Conservation (phyloP, 805 yeast genomes). For the Pichia nanzhaoensis region DNA sequence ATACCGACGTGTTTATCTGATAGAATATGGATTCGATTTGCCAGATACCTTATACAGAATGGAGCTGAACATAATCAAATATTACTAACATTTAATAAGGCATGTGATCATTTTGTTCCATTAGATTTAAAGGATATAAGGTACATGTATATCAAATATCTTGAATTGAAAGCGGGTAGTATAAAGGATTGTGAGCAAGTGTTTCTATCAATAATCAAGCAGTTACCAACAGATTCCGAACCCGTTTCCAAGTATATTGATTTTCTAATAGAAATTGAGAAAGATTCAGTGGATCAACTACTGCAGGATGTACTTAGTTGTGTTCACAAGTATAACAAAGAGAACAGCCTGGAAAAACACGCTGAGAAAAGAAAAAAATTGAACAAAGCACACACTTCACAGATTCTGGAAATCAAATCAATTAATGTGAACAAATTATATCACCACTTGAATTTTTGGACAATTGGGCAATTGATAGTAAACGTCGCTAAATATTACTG, state of each 20-base stretch:
- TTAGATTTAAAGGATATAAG: conserved; percentile 21
- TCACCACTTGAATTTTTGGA: conserved; percentile 18
- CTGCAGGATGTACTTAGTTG: conserved; percentile 14
- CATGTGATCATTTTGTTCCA: conserved; percentile 35
- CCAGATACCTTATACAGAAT: conserved; percentile 41
- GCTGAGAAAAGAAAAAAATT: conserved; percentile 4
- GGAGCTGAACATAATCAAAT: conserved; percentile 28
- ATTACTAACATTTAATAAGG: conserved; percentile 41
- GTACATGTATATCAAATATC: conserved; percentile 26
- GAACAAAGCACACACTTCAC: neutral
- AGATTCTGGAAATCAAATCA: conserved; percentile 4
- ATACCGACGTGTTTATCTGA: conserved; percentile 58
- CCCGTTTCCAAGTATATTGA: conserved; percentile 11
- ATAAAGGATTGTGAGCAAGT: conserved; percentile 18
- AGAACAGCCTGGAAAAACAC: conserved; percentile 4
- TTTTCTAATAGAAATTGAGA: conserved; percentile 7
- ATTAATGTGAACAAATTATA: conserved; percentile 16
- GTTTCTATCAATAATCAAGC: conserved; percentile 15
- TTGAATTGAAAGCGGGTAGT: conserved; percentile 18
- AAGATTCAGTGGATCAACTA: conserved; percentile 9
- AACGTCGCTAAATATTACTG: conserved; percentile 24
- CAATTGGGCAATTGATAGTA: conserved; percentile 24
- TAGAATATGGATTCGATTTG: conserved; percentile 63
- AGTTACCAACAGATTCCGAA: conserved; percentile 8
- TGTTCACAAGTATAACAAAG: conserved; percentile 15